phyloP scores from a whole-genome alignment of 371 early-diverging fungal genomes.

The Mortierella sp. region DNA sequence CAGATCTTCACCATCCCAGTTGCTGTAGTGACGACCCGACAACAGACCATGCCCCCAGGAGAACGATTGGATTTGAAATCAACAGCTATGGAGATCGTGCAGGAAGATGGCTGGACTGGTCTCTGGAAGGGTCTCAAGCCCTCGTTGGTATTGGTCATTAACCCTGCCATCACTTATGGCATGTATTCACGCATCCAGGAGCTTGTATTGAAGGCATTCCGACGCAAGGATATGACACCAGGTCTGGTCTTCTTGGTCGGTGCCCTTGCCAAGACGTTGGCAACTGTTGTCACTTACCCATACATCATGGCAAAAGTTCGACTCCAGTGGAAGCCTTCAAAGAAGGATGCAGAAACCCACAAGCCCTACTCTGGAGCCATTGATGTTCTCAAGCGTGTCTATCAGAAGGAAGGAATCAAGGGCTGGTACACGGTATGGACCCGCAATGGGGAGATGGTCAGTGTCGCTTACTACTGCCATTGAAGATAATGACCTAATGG shows the following conservation, averaged over 20 bases:
- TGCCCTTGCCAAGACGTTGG: constrained; percentile 92
- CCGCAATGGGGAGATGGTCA: too few relatives aligned
- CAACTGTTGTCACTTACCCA: constrained; percentile 89
- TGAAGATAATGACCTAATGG: neutral
- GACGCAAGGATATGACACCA: constrained; percentile 66
- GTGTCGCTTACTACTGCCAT: neutral
- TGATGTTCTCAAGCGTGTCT: constrained; percentile 88
- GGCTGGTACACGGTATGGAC: constrained; percentile 92
- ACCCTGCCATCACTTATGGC: constrained; percentile 98
- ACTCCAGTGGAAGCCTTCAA: constrained; percentile 93
- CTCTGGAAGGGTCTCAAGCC: constrained; percentile 92
- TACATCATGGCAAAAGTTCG: constrained; percentile 98
- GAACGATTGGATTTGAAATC: constrained; percentile 66
- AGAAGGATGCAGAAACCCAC: constrained; percentile 62
- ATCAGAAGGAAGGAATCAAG: constrained; percentile 80
- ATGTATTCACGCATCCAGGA: constrained; percentile 93
- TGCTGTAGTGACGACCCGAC: constrained; percentile 87
- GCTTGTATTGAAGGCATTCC: constrained; percentile 56
- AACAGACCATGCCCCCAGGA: constrained; percentile 69
- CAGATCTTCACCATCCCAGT: constrained; percentile 94
- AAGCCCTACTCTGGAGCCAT: constrained; percentile 82
- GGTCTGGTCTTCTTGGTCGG: constrained; percentile 89
- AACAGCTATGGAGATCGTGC: constrained; percentile 77
- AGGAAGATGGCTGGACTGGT: constrained; percentile 86
- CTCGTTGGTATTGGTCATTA: constrained; percentile 89